phyloP scores from a whole-genome alignment of 1,139 yeast species.

The Protomyces inouyei region DNA sequence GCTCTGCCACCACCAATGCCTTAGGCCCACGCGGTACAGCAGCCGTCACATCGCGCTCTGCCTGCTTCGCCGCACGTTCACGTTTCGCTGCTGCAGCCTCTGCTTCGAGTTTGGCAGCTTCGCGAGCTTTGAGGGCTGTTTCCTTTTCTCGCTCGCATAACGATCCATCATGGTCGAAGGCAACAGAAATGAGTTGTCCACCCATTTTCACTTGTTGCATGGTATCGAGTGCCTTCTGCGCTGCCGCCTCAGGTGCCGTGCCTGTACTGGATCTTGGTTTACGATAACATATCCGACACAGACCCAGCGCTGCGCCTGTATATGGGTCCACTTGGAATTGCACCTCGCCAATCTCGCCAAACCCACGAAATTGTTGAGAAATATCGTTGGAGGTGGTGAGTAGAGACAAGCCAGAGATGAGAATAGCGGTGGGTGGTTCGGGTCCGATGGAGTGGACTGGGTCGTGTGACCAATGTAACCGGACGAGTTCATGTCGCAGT shows the following conservation, averaged over 20 bases:
- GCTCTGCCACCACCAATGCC: not conserved
- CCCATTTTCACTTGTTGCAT: constrained; percentile 41
- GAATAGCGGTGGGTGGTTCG: constrained; percentile 64
- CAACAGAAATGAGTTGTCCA: constrained; percentile 37
- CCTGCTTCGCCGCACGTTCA: not conserved
- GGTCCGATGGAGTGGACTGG: constrained; percentile 64
- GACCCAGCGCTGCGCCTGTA: constrained; percentile 75
- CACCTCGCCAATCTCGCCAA: constrained; percentile 57
- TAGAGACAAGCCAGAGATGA: constrained; percentile 60
- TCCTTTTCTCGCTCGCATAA: constrained; percentile 36
- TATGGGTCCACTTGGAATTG: constrained; percentile 64
- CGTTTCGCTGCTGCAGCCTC: constrained; percentile 16
- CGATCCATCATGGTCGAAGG: constrained; percentile 40
- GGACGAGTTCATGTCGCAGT: constrained; percentile 11
- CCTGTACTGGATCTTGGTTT: constrained; percentile 47
- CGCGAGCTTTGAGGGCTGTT: constrained; percentile 31
- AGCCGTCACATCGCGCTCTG: not conserved
- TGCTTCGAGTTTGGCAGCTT: constrained; percentile 32
- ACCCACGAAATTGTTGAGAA: constrained; percentile 53
- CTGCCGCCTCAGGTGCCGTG: constrained; percentile 38
- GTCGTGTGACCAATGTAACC: constrained; percentile 42
- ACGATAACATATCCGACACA: constrained; percentile 60
- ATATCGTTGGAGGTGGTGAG: constrained; percentile 48
- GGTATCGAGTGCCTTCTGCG: constrained; percentile 44
- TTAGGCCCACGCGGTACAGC: not conserved